These are phyloP conservation scores for Arthroderma uncinatum DNA, from an alignment of 2,329 filamentous ascomycete species.

Conservation along the genomic window DNA sequence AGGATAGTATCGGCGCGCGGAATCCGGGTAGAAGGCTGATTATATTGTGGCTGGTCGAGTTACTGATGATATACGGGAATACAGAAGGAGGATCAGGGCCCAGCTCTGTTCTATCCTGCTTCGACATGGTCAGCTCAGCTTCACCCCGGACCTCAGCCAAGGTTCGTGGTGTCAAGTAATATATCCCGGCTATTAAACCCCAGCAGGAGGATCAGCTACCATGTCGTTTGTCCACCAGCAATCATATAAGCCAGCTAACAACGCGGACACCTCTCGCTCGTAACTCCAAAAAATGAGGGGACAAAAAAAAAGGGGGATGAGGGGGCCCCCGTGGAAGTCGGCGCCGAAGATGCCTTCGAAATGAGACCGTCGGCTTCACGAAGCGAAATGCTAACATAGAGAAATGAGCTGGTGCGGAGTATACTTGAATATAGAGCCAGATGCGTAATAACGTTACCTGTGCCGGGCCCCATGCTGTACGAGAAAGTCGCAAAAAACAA, in stretches of 20 bases:
- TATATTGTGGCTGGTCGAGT: slow-evolving; percentile 1
- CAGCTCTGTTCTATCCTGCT: neutral
- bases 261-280: neutral
- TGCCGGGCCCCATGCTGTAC: neutral
- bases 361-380: neutral
- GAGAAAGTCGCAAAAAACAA: neutral
- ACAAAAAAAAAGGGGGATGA: no score
- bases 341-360: neutral
- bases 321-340: no score
- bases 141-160: neutral
- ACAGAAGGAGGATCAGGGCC: neutral
- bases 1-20: neutral
- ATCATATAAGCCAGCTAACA: no score
- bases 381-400: neutral
- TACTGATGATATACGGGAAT: neutral
- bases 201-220: slow-evolving; percentile 1
- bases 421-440: neutral
- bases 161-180: neutral
- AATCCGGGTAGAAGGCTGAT: neutral
- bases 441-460: neutral
- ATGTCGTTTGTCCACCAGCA: no score
- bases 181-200: neutral
- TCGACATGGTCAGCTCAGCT: slow-evolving; percentile 1
- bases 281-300: no score
- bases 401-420: no score